phyloP scores from a whole-genome alignment of 164 flowering plant genomes.

The Houttuynia cordata region DNA sequence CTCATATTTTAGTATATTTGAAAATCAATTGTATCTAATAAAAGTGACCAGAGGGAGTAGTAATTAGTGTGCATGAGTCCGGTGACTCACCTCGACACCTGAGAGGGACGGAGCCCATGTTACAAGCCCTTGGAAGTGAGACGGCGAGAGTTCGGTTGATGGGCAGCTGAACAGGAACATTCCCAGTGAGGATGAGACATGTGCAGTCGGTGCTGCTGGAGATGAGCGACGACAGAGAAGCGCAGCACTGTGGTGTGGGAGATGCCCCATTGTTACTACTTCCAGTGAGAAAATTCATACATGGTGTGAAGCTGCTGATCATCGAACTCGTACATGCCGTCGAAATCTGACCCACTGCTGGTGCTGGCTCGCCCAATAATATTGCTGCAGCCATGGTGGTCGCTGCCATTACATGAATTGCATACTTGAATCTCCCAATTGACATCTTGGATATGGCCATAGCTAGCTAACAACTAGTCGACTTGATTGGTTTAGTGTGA shows the following conservation, averaged over 20 bases:
- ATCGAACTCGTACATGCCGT: constrained; percentile 44
- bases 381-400: constrained; percentile 8
- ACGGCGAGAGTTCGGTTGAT: constrained; percentile 20
- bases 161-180: constrained; percentile 55
- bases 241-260: constrained; percentile 60
- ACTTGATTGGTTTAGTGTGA: too few relatives aligned
- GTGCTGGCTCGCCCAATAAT: constrained; percentile 14
- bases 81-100: constrained; percentile 56
- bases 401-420: too few relatives aligned
- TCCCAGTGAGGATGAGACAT: constrained; percentile 61
- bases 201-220: constrained; percentile 37
- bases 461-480: neutral
- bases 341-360: constrained; percentile 35
- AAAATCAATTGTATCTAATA: neutral
- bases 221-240: constrained; percentile 36
- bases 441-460: constrained; percentile 5
- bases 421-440: constrained; percentile 8
- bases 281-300: constrained; percentile 46
- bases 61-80: neutral
- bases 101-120: constrained; percentile 53
- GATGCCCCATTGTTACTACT: constrained; percentile 35
- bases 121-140: constrained; percentile 38
- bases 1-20: too few relatives aligned
- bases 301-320: constrained; percentile 58
- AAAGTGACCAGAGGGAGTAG: neutral